Evolutionary conservation across 140 eudicot genomes (phyloP).

Genomic region (Cichorium intybus): DNA sequence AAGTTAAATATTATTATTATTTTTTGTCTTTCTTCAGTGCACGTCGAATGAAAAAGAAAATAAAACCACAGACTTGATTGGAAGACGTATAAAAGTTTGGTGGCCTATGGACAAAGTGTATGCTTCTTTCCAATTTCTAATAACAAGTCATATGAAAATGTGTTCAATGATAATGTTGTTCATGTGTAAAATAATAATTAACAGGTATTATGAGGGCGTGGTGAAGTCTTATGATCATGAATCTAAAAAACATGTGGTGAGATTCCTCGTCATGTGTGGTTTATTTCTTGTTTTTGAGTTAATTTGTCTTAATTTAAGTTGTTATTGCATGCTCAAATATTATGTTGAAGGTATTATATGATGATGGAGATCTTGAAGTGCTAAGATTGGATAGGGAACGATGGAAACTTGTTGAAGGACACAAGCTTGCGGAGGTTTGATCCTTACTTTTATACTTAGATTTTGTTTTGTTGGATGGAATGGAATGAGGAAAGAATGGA

Average conservation of each 20-base stretch:
- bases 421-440: slow-evolving; percentile 50
- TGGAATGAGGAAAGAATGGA: neutral
- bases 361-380: slow-evolving; percentile 94
- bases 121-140: slow-evolving; percentile 22
- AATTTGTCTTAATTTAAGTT: neutral
- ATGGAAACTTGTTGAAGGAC: slow-evolving; percentile 67
- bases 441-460: neutral
- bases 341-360: slow-evolving; percentile 62
- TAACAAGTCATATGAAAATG: neutral
- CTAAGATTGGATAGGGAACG: slow-evolving; percentile 75
- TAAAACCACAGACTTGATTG: slow-evolving; percentile 59
- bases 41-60: slow-evolving; percentile 46
- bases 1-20: neutral
- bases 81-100: slow-evolving; percentile 75
- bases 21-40: slow-evolving; percentile 48
- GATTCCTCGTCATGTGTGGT: slow-evolving; percentile 25
- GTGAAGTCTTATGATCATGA: slow-evolving; percentile 85
- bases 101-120: slow-evolving; percentile 97
- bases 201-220: slow-evolving; percentile 85
- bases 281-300: neutral
- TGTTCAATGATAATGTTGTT: slow-evolving; percentile 1
- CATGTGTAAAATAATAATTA: neutral
- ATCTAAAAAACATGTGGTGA: slow-evolving; percentile 82
- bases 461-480: neutral
- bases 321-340: neutral